A percentile compares a stretch with the other conserved stretches of the same genome.
Conservation (phyloP, 2,329 filamentous ascomycete species). For the Phoma sp. region DNA sequence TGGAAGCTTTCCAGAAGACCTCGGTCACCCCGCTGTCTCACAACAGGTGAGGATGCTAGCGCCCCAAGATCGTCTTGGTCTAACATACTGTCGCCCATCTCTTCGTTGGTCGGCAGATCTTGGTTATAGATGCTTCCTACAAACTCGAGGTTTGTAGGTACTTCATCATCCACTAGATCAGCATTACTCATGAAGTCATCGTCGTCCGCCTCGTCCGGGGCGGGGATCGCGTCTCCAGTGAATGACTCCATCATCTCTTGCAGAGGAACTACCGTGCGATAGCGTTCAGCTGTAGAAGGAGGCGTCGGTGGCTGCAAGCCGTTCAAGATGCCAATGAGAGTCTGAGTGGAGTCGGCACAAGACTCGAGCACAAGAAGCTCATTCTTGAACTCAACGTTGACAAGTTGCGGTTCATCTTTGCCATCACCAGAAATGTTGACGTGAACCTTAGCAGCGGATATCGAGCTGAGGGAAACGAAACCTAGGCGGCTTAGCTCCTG, state of each 20-base stretch:
- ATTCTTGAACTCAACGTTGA: constrained; percentile 84
- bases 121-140: constrained; percentile 64
- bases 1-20: constrained; percentile 59
- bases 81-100: constrained; percentile 52
- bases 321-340: constrained; percentile 79
- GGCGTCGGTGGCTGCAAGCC: constrained; percentile 83
- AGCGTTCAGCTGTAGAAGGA: constrained; percentile 83
- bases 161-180: constrained; percentile 51
- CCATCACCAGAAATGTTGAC: constrained; percentile 67
- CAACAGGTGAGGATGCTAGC: constrained; percentile 41
- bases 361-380: constrained; percentile 91
- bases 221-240: constrained; percentile 81
- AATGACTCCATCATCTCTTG: constrained; percentile 90
- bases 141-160: constrained; percentile 53
- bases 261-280: constrained; percentile 85
- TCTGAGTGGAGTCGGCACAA: constrained; percentile 96
- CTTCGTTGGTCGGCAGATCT: constrained; percentile 51
- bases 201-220: constrained; percentile 63
- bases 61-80: constrained; percentile 50
- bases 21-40: constrained; percentile 45
- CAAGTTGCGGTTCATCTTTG: constrained; percentile 66
- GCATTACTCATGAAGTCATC: constrained; percentile 49
- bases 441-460: constrained; percentile 78
- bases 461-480: constrained; percentile 85
- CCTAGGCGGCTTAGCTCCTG: constrained; percentile 67